Conservation (phyloP, 768 basidiomycete species). For the Tricholoma sp. region DNA sequence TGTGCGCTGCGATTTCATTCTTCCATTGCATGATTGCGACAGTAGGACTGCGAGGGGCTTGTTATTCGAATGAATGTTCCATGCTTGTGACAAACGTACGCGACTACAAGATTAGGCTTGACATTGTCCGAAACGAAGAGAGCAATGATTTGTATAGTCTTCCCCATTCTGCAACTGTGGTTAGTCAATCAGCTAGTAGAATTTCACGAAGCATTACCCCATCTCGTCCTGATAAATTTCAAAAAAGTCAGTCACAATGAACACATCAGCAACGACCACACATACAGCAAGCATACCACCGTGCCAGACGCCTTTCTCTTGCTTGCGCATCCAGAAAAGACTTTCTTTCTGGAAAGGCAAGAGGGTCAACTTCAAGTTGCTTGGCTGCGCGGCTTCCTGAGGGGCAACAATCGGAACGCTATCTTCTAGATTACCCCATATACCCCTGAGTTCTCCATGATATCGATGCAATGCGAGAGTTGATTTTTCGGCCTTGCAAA, state of each 20-base stretch:
- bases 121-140: slow-evolving; percentile 73
- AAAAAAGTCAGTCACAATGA: background rate
- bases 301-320: slow-evolving; percentile 81
- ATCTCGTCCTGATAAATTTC: slow-evolving; percentile 67
- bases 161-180: slow-evolving; percentile 63
- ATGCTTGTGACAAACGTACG: slow-evolving; percentile 49
- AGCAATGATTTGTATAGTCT: slow-evolving; percentile 95
- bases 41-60: slow-evolving; percentile 34
- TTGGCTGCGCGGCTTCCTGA: slow-evolving; percentile 71
- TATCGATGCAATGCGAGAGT: slow-evolving; percentile 56
- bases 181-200: background rate
- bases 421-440: slow-evolving; percentile 83
- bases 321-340: slow-evolving; percentile 92
- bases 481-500: slow-evolving; percentile 64
- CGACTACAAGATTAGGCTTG: slow-evolving; percentile 88
- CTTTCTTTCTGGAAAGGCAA: slow-evolving; percentile 96
- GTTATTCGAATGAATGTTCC: slow-evolving; percentile 47
- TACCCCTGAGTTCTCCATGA: slow-evolving; percentile 76
- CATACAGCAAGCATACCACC: slow-evolving; percentile 91
- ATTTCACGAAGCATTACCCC: slow-evolving; percentile 53
- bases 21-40: slow-evolving; percentile 79
- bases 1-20: slow-evolving; percentile 87
- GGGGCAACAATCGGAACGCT: slow-evolving; percentile 59
- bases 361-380: slow-evolving; percentile 75
- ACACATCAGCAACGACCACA: slow-evolving; percentile 8